Base-by-base conservation (phyloP, 768 basidiomycete genomes). In the Rhodotorula babjevae region DNA sequence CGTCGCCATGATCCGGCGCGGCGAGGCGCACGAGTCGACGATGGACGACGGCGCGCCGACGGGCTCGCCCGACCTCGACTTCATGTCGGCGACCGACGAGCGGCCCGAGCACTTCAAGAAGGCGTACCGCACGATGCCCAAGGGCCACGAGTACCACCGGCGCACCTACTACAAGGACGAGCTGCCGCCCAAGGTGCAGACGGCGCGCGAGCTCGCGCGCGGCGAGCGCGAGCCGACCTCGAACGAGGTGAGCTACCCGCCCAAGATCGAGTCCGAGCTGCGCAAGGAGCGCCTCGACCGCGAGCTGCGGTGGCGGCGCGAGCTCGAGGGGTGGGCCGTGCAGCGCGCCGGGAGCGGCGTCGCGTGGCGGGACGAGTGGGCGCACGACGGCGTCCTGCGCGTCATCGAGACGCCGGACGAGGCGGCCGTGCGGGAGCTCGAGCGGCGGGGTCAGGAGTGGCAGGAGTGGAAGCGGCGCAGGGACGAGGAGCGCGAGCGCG, bases 241-340 rank as follows among this genome's bases (percentile, higher is more conserved):
- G 79, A 90, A 90, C 70, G 95, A 97, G 81, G 53, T 36, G 9
- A 84, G 84, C 23, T 85, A 89, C 76, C 91, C 92, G 5, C 91
- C 93, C 8, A 87, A 87, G 42, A 93, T 90, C 2, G 92, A 97
- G 82, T 89, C 91, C 31, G 91, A 96, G 79, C 83, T 98, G 68
- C 87, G 90, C 58, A 89, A 89, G 52, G 93, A 97, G 82, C 84
- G 95, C 76, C 80, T 93, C 80, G 89, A 89, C 81, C 95, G 93
- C 82, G 95, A 98, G 82, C 80, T 87, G 76, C 84, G 87, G 77
- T 98, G 95, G 95, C 85, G 87, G 58, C 84, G 86, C 31, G 90
- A 94, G 77, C 82, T 89, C 66, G 84, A 84, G 63, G 93, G 91
- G 6, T 97, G 90, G 90, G 84, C 85, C 53, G 86, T 93, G 66